phyloP scores from a whole-genome alignment of 2,329 filamentous ascomycete species.

The Cordyceps pruinosa region DNA sequence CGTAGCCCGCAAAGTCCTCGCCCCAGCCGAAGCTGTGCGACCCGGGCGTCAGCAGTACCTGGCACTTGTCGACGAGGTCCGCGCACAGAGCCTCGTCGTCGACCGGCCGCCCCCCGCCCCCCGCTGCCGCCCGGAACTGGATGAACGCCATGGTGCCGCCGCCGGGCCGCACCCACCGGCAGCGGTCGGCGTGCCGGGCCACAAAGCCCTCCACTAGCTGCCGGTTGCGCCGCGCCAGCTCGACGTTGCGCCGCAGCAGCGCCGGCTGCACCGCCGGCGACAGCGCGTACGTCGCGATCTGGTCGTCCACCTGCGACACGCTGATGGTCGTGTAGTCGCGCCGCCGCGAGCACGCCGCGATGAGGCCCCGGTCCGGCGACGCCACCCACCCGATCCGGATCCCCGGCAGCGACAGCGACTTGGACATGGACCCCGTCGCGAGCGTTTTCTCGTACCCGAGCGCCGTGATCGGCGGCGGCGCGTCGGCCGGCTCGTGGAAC shows the following conservation, averaged over 20 bases:
- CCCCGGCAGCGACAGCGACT: conserved; percentile 77
- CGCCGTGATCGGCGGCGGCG: conserved; percentile 60
- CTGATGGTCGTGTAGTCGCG: conserved; percentile 83
- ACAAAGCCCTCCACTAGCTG: conserved; percentile 61
- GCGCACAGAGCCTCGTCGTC: conserved; percentile 68
- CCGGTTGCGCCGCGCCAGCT: conserved; percentile 61
- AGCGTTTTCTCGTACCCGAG: conserved; percentile 66
- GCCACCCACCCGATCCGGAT: conserved; percentile 80
- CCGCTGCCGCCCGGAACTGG: conserved; percentile 49
- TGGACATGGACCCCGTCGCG: conserved; percentile 75
- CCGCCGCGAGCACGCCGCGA: conserved; percentile 56
- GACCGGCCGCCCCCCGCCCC: conserved; percentile 52
- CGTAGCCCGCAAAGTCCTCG: conserved; percentile 63
- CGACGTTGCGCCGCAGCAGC: conserved; percentile 31
- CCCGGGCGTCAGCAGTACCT: conserved; percentile 69
- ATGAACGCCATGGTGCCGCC: conserved; percentile 78
- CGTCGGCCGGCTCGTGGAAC: conserved; percentile 55
- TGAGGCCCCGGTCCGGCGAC: conserved; percentile 53
- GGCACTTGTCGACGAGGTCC: conserved; percentile 58
- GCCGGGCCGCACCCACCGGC: conserved; percentile 65
- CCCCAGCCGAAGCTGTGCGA: conserved; percentile 63
- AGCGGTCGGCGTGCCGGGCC: conserved; percentile 53
- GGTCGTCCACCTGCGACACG: conserved; percentile 59
- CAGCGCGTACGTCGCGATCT: conserved; percentile 69
- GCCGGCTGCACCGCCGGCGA: conserved; percentile 35